These are phyloP conservation scores for Aspergillus asperescens DNA, from an alignment of 495 filamentous ascomycete species.

Conservation along the genomic window DNA sequence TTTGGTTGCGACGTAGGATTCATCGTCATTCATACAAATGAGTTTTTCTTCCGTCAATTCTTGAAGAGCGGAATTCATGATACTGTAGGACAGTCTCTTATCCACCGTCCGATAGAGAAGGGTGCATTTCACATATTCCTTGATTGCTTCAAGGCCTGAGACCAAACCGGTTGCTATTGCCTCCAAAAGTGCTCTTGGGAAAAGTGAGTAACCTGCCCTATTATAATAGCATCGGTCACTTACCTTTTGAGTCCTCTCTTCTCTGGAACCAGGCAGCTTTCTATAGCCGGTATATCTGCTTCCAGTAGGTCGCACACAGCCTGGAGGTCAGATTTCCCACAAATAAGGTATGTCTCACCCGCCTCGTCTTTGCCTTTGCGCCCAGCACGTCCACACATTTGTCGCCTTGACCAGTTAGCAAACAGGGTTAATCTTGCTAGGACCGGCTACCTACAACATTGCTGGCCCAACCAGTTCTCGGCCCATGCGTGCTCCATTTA, in stretches of 20 bases:
- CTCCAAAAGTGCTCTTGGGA: constrained; percentile 62
- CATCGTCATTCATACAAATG: constrained; percentile 34
- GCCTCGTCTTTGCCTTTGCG: constrained; percentile 78
- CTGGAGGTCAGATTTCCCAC: constrained; percentile 63
- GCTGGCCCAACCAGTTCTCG: constrained; percentile 70
- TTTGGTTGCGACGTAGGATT: constrained; percentile 56
- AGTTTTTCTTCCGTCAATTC: constrained; percentile 36
- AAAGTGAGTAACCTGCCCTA: constrained; percentile 9
- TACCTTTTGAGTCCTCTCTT: constrained; percentile 65
- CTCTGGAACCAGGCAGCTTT: constrained; percentile 65
- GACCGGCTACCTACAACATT: constrained; percentile 50
- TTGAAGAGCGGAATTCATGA: constrained; percentile 54
- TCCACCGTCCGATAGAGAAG: constrained; percentile 57
- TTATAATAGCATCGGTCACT: background rate
- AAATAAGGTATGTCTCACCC: constrained; percentile 78
- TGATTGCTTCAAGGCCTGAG: constrained; percentile 60
- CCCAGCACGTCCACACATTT: constrained; percentile 81
- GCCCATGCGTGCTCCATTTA: constrained; percentile 74
- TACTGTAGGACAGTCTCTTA: constrained; percentile 50
- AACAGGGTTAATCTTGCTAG: background rate
- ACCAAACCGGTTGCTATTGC: constrained; percentile 67
- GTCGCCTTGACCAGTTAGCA: constrained; percentile 47
- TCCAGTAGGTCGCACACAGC: constrained; percentile 64
- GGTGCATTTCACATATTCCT: constrained; percentile 67
- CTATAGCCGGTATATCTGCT: constrained; percentile 65